Percentiles rank a stretch among this genome's conserved stretches.
These are phyloP conservation scores for Phytophthora tubulina DNA, from an alignment of 352 stramenopile genomes.

Conservation along the genomic window DNA sequence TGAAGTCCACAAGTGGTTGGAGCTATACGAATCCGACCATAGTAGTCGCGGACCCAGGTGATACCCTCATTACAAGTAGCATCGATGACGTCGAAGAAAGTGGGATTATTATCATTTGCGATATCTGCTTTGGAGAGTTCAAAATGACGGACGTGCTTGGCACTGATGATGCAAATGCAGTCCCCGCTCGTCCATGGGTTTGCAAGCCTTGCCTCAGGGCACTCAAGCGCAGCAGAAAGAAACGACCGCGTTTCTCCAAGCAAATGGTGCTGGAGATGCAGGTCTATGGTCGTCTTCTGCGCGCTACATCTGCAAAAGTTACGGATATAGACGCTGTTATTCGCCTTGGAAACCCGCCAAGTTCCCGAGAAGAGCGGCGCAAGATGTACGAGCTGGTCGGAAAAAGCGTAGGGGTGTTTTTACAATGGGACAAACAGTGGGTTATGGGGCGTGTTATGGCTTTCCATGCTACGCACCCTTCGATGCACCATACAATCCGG, in stretches of 20 bases:
- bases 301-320: slow-evolving; percentile 71
- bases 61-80: slow-evolving; percentile 35
- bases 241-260: slow-evolving; percentile 82
- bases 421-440: slow-evolving; percentile 87
- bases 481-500: slow-evolving; percentile 66
- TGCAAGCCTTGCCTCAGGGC: slow-evolving; percentile 69
- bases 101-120: slow-evolving; percentile 75
- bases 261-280: slow-evolving; percentile 90
- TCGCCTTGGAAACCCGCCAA: slow-evolving; percentile 61
- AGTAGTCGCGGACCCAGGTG: slow-evolving; percentile 56
- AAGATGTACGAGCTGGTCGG: slow-evolving; percentile 72
- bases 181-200: slow-evolving; percentile 79
- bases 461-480: slow-evolving; percentile 62
- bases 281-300: slow-evolving; percentile 73
- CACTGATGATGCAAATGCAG: slow-evolving; percentile 39
- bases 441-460: slow-evolving; percentile 70
- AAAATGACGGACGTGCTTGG: slow-evolving; percentile 72
- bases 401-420: slow-evolving; percentile 70
- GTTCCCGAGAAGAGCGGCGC: slow-evolving; percentile 53
- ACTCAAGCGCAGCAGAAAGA: slow-evolving; percentile 84
- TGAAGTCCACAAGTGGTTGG: slow-evolving; percentile 32
- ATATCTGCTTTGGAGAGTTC: slow-evolving; percentile 81
- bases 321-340: slow-evolving; percentile 55
- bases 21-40: slow-evolving; percentile 37
- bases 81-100: slow-evolving; percentile 50